Evolutionary conservation across 2,329 filamentous ascomycete species (phyloP), one percentile per base, ranked within the genome.

Genomic region (Botrytis porri): DNA sequence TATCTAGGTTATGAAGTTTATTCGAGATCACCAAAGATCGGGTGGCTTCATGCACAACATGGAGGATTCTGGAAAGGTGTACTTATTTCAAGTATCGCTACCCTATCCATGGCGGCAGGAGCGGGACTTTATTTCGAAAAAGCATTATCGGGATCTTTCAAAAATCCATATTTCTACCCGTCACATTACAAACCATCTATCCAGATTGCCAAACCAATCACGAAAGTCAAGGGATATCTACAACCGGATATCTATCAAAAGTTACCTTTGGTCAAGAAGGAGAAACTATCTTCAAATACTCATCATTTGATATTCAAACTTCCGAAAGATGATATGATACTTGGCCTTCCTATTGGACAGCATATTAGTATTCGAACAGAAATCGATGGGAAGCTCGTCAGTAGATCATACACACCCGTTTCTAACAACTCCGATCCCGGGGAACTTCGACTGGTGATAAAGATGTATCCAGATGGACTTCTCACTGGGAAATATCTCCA

Each of bases 401-500:
- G 79, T 16, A 77, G 83, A 22, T 83, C 82, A 5, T 84, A 84
- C 66, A 84, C 83, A 0, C 83, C 86, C 29, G 80, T 84, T 1
- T 86, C 85, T 32, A 87, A 86, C 79, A 85, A 87, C 77, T 77
- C 78, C 1, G 85, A 88, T 76, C 82, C 80, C 0, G 87, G 87
- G 43, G 76, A 80, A 3, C 78, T 89, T 1, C 85, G 87, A 74
- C 81, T 89, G 4, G 81, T 88, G 43, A 82, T 89, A 78, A 85
- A 85, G 73, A 80, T 83, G 57, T 89, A 89, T 75, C 82, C 84
- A 0, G 81, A 86, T 63, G 87, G 87, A 41, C 79, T 82, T 51
- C 80, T 88, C n/a, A 87, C 86, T 0, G 83, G 82, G 2, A 80
- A 81, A 22, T 86, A 88, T 77, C 83, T 89, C 3, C 82, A 81